These are phyloP conservation scores for Populus tremula DNA, from an alignment of 345 rosid genomes.

Conservation along the genomic window DNA sequence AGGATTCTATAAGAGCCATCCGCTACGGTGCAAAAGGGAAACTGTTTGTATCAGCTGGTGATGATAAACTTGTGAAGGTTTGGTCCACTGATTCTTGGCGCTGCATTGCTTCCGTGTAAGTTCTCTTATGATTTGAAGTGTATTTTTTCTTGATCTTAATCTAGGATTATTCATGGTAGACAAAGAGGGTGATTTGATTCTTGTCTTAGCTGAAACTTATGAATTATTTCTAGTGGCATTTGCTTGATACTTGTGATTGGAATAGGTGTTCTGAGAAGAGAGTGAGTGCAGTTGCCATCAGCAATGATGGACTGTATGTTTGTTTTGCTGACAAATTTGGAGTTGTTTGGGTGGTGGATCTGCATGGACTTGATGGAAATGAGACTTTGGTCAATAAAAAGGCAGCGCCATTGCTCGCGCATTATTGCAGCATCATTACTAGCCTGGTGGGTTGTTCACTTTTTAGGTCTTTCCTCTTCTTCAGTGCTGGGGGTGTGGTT, in stretches of 20 bases:
- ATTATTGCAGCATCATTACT: constrained; percentile 95
- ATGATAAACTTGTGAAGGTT: constrained; percentile 86
- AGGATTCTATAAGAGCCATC: constrained; percentile 82
- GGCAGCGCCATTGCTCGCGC: constrained; percentile 72
- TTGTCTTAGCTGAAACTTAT: background rate
- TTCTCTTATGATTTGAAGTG: constrained; percentile 8
- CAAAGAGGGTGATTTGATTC: background rate
- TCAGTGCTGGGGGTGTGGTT: background rate
- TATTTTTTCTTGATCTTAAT: background rate
- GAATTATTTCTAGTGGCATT: background rate
- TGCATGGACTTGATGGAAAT: constrained; percentile 42
- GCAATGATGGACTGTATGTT: constrained; percentile 56
- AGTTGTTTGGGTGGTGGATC: constrained; percentile 81
- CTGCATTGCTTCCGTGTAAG: constrained; percentile 66
- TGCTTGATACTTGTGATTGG: constrained; percentile 4
- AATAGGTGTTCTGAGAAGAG: constrained; percentile 82
- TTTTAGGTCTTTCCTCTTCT: background rate
- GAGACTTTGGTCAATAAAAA: constrained; percentile 41
- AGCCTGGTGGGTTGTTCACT: constrained; percentile 50
- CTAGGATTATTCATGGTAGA: background rate
- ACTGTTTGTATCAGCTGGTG: constrained; percentile 84
- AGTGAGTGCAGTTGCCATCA: constrained; percentile 78
- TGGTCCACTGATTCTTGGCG: constrained; percentile 83
- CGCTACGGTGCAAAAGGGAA: constrained; percentile 61
- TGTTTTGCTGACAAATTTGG: constrained; percentile 97